Base-by-base conservation (phyloP, 2,329 filamentous ascomycete genomes). In the Parastagonospora avenae region DNA sequence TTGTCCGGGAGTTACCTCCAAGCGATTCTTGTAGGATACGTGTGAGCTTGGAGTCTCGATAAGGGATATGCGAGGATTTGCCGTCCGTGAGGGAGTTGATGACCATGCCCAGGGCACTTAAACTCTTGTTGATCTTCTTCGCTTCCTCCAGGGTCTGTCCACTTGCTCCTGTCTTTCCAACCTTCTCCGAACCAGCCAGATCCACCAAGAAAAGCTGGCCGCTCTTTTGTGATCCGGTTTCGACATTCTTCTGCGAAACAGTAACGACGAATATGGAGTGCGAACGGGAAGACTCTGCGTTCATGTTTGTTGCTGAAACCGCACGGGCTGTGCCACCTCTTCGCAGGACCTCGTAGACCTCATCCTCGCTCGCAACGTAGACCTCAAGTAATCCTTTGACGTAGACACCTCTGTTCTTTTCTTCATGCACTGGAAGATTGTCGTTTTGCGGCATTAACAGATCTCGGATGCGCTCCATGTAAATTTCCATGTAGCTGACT, bases 41-140 rank as follows among this genome's bases (percentile, higher is more conserved):
- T 9, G 94, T 99, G 68, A 99, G 86, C 76, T 97, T 97, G 40
- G 93, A 97, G 77, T 99, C 94, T 82, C 94, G 88, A 76, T 97
- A 99, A 1, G 94, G 94, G 59, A 99, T 84, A 70, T 97, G 92
- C 39, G 89, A 92, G 36, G 92, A 96, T 89, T 96, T 97, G 71
- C 92, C 93, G 73, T 97, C 94, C 2, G 94, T 97, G 66, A 99
- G 79, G 46, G 92, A 86, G 77, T 97, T 97, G 82, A 99, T 99
- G 78, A 97, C 94, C 92, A 97, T 97, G 67, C 94, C 94, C 54
- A 99, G 83, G 48, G 94, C 92, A 78, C 92, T 97, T 80, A 99
- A 84, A 82, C 92, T 97, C 83, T 97, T 97, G 84, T 99, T 99
- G 83, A 99, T 99, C 83, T 99, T 99, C 82, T 97, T 97, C 54